Percentiles rank a stretch among this genome's conserved stretches.
Evolutionary conservation across 2,329 filamentous ascomycete species (phyloP).

Genomic region (Mycogone perniciosa): DNA sequence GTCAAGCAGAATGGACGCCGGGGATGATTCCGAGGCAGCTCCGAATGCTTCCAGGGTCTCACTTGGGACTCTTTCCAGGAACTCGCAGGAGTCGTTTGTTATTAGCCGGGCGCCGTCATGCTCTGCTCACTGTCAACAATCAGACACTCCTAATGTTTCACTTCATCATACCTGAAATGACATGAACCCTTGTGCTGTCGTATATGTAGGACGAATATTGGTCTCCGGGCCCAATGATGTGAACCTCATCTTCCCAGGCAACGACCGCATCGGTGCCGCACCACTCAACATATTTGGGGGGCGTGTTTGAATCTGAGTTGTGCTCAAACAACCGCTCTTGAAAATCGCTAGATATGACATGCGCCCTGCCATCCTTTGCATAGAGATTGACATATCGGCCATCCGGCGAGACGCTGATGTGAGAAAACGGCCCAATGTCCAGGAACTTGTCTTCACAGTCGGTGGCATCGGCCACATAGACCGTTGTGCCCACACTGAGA

Average conservation of each 20-base stretch:
- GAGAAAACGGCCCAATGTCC: constrained; percentile 85
- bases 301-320: constrained; percentile 76
- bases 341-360: constrained; percentile 93
- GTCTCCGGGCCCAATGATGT: constrained; percentile 81
- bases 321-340: constrained; percentile 89
- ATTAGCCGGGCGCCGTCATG: constrained; percentile 83
- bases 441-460: constrained; percentile 89
- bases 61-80: constrained; percentile 86
- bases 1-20: constrained; percentile 88
- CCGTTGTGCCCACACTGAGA: constrained; percentile 74
- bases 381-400: constrained; percentile 85
- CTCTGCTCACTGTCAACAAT: constrained; percentile 35
- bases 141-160: neutral
- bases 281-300: constrained; percentile 87
- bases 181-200: constrained; percentile 80
- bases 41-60: constrained; percentile 86
- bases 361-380: constrained; percentile 74
- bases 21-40: constrained; percentile 78
- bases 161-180: constrained; percentile 63
- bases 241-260: constrained; percentile 96
- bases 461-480: constrained; percentile 79
- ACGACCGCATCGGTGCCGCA: constrained; percentile 93
- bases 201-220: constrained; percentile 76
- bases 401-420: constrained; percentile 86
- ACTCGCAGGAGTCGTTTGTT: constrained; percentile 93